Evolutionary conservation across 371 early-diverging fungal species (phyloP), one percentile per base, ranked within the genome.

Genomic region (Mucor lusitanicus): DNA sequence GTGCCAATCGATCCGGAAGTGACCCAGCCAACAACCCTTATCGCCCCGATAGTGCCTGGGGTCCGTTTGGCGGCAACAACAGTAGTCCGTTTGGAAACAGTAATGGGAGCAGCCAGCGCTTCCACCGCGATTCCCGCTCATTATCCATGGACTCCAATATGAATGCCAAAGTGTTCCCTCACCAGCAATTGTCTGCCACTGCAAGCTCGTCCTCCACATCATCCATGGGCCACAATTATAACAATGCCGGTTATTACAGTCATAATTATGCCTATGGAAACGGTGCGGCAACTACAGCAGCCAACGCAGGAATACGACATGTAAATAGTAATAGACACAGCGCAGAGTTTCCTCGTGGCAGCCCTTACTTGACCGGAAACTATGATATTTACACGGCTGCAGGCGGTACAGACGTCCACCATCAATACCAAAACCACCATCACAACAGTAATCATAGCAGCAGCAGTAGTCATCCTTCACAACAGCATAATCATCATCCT

Each of bases 1-100:
- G 72, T 33, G 55, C 42, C 5, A 68, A 55, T 57, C 58, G 75
- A 25, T 71, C 75, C 6, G 65, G 61, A 23, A 75, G 75, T 62
- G 69, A 71, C 61, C 69, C 75, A 11, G 55, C 57, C n/a, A 54
- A 48, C 1, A 50, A 33, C 6, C 68, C 70, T 48, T 68, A 71
- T 61, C 68, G 57, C 12, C 74, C 65, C 25, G 67, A 63, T 7
- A 13, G 48, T 21, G 19, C 39, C 7, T 65, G 59, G 59, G 27
- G 35, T 35, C 54, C 32, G 28, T 25, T 65, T 46, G 37, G 48
- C 27, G 37, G 25, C 15, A 44, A 21, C 9, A 19, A 9, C 30
- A 56, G 44, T 21, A 32, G 55, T 12, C 8, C 50, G 12, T 50
- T 50, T 50, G 50, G 23, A 23, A 50, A 3, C 12, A 25, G 25